Evolutionary conservation across 2,329 filamentous ascomycete genomes (phyloP).

Genomic region (Erysiphe pisi): DNA sequence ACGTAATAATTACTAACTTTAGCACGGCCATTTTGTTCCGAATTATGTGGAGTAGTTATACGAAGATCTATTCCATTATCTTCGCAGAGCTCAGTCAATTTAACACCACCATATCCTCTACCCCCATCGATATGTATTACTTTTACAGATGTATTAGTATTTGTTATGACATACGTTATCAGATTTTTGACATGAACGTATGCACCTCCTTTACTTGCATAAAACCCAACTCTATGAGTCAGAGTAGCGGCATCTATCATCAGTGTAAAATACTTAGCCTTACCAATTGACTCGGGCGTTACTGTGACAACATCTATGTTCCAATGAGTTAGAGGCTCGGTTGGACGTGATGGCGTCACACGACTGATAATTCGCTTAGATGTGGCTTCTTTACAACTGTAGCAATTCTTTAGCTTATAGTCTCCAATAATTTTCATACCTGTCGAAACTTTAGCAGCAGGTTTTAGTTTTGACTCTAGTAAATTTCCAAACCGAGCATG

Average conservation of each 20-base stretch:
- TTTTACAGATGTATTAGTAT: not conserved
- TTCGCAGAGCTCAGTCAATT: not conserved
- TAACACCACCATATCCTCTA: not conserved
- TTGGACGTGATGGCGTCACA: not conserved
- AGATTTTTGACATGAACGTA: slow-evolving; percentile 3
- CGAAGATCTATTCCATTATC: not conserved
- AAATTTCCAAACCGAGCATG: slow-evolving; percentile 18
- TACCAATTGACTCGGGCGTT: slow-evolving; percentile 1
- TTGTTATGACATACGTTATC: not conserved
- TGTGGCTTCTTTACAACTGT: slow-evolving; percentile 21
- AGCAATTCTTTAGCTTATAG: slow-evolving; percentile 8
- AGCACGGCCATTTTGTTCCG: slow-evolving; percentile 23
- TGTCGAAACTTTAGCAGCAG: not conserved
- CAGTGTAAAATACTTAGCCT: slow-evolving; percentile 15
- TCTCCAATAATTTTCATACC: not conserved
- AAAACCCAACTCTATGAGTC: slow-evolving; percentile 16
- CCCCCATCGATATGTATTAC: not conserved
- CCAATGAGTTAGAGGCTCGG: slow-evolving; percentile 17
- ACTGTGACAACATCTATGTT: slow-evolving; percentile 15
- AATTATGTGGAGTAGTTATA: slow-evolving; percentile 15
- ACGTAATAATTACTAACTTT: slow-evolving; percentile 21
- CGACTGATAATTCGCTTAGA: slow-evolving; percentile 23
- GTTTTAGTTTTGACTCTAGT: not conserved
- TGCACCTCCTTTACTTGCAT: slow-evolving; percentile 3
- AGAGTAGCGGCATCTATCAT: slow-evolving; percentile 18